Base-by-base conservation (phyloP, 495 filamentous ascomycete genomes). In the Neurospora sp. region DNA sequence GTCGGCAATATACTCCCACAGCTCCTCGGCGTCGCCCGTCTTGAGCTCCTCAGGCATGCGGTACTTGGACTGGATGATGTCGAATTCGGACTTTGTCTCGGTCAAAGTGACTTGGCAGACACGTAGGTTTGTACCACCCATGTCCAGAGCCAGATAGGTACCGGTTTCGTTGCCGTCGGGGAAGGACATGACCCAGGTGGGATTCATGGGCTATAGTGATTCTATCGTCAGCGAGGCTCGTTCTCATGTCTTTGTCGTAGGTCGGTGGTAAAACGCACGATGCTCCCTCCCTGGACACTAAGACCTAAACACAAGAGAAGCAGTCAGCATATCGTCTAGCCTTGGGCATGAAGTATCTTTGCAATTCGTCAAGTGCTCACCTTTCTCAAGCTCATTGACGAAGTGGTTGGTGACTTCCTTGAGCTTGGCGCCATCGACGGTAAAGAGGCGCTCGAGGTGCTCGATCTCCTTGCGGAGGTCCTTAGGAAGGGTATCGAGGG, bases 31-130 rank as follows among this genome's bases (percentile, higher is more conserved):
- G 40, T 90, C 90, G 75, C 96, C 96, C 7, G 91, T 93, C 85
- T 94, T 97, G 70, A 99, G 87, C 83, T 97, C 96, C 81, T 97
- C 94, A 31, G 96, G 96, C 89, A 99, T 93, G 65, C 92, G 89
- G 82, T 99, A 99, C 82, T 99, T 99, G 74, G 95, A 98, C 84
- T 99, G 96, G 75, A 94, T 97, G 78, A 99, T 99, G 78, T 99
- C 96, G 83, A 98, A 99, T 80, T 94, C 93, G 68, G 96, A 96
- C 85, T 93, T 92, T 81, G 93, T 89, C 71, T 97, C 89, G 31
- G 93, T 93, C 79, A 99, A 84, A 74, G 90, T 92, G 79, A 99
- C 95, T 81, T 99, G 93, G 84, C 96, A 99, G 77, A 99, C 96
- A 79, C 96, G 94, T 72, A 99, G 87, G 80, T 99, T 99, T 80